A percentile compares a stretch with the other conserved stretches of the same genome.
Evolutionary conservation across 176 grass and related monocot species (phyloP).

Genomic region (Poa annua): DNA sequence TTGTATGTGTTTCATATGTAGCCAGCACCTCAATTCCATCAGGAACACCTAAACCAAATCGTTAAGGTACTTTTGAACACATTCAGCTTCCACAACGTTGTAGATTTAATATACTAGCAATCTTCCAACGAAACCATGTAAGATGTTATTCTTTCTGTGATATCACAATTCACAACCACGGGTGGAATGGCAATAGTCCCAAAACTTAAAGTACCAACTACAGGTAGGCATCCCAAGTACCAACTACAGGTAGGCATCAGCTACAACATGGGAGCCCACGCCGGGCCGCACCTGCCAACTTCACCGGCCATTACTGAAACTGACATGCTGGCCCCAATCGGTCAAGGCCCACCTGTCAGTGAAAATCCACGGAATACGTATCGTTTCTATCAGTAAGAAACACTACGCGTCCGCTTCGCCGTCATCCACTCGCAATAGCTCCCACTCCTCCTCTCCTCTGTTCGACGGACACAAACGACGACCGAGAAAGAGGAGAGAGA

Average conservation of each 20-base stretch:
- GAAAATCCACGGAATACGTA: not conserved
- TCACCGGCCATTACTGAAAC: no score
- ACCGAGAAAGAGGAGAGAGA: not conserved
- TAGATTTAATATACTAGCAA: not conserved
- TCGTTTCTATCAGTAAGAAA: not conserved
- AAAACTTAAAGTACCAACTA: not conserved
- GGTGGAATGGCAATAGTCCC: not conserved
- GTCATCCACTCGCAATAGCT: not conserved
- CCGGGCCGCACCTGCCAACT: no score
- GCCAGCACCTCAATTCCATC: not conserved
- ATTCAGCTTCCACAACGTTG: constrained; percentile 10
- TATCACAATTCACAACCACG: not conserved
- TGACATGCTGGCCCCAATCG: no score
- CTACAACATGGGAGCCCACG: no score
- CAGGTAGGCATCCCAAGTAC: no score
- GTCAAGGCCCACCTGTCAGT: not conserved
- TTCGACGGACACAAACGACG: not conserved
- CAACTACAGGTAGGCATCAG: no score
- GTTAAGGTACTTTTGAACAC: not conserved
- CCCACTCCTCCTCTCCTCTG: not conserved
- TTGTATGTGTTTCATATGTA: no score
- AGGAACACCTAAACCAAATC: not conserved
- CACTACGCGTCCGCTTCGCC: not conserved
- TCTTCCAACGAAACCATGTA: not conserved
- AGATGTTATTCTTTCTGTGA: not conserved